Percentiles rank a stretch among this genome's conserved stretches.
Evolutionary conservation across 169 alveolate species (phyloP).

Genomic region (Plasmodium knowlesi): DNA sequence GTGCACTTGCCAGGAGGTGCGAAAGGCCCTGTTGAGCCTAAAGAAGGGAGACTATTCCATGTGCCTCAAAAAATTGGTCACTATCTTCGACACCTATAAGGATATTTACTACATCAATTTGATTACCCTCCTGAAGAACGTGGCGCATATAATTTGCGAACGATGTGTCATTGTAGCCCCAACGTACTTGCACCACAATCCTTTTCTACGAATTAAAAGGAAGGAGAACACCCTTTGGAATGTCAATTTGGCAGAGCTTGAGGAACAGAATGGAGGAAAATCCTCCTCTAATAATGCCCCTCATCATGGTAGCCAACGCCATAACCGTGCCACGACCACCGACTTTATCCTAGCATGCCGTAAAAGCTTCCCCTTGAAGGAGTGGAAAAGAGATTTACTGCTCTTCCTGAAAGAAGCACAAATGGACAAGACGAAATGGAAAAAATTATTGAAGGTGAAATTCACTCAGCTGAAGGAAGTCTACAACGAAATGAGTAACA

Average conservation of each 20-base stretch:
- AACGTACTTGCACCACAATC: background rate
- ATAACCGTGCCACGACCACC: background rate
- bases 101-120: constrained; percentile 18
- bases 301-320: background rate
- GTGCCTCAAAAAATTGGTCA: background rate
- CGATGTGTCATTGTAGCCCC: background rate
- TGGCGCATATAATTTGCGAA: background rate
- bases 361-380: background rate
- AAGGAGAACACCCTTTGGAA: background rate
- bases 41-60: constrained; percentile 6
- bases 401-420: background rate
- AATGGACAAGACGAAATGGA: background rate
- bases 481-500: background rate
- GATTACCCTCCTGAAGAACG: background rate
- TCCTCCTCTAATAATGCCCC: background rate
- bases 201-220: background rate
- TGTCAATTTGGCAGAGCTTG: background rate
- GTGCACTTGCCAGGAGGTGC: background rate
- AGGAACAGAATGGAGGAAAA: background rate
- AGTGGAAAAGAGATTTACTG: background rate
- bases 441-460: background rate
- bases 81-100: constrained; percentile 1
- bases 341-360: background rate
- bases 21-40: background rate
- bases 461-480: background rate